These are phyloP conservation scores for Myxozyma mucilagina DNA, from an alignment of 805 yeast genomes.

Conservation along the genomic window DNA sequence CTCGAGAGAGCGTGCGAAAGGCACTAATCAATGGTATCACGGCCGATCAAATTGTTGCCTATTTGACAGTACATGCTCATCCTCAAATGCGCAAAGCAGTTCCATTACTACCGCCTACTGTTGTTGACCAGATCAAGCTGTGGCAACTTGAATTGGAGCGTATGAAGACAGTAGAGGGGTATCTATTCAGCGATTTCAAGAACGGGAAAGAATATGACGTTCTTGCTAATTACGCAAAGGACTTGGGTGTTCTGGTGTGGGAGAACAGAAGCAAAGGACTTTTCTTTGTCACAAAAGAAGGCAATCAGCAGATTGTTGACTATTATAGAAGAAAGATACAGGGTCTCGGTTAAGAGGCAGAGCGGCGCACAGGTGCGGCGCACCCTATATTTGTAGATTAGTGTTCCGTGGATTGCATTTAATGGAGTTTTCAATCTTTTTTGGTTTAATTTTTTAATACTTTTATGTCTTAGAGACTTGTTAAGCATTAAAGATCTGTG, in stretches of 20 bases:
- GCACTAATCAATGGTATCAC: constrained; percentile 89
- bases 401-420: not conserved
- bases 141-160: constrained; percentile 98
- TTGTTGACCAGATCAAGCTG: constrained; percentile 90
- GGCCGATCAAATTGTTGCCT: constrained; percentile 89
- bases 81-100: constrained; percentile 76
- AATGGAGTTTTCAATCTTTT: not conserved
- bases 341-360: not conserved
- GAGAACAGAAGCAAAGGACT: constrained; percentile 64
- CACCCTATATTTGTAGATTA: not conserved
- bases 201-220: constrained; percentile 73
- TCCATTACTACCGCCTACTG: constrained; percentile 85
- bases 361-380: not conserved
- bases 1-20: constrained; percentile 84
- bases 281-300: constrained; percentile 86
- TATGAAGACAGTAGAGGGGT: constrained; percentile 83
- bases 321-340: constrained; percentile 62
- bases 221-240: constrained; percentile 75
- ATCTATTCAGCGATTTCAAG: constrained; percentile 80
- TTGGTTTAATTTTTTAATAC: not conserved
- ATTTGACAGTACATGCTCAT: constrained; percentile 89
- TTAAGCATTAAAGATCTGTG: not conserved
- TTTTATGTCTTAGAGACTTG: not conserved
- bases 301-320: constrained; percentile 86
- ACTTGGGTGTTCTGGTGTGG: constrained; percentile 92